Conservation (phyloP, 371 early-diverging fungal species). For the Smittium culicis region DNA sequence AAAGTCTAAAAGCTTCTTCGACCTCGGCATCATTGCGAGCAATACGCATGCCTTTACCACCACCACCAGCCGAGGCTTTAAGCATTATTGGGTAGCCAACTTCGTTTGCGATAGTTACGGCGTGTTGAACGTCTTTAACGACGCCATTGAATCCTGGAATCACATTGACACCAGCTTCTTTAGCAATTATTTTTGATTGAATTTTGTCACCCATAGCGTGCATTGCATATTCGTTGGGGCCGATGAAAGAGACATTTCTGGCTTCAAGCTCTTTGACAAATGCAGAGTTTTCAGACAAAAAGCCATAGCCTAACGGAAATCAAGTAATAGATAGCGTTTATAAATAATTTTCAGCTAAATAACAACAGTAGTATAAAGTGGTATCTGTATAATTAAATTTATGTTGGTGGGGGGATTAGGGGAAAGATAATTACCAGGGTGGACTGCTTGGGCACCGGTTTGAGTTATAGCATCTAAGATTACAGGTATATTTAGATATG, state of each 20-base stretch:
- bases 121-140: slow-evolving; percentile 60
- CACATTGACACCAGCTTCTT: slow-evolving; percentile 72
- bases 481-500: slow-evolving; percentile 71
- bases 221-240: slow-evolving; percentile 85
- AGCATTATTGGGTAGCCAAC: slow-evolving; percentile 88
- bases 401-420: too few relatives aligned
- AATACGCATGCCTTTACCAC: slow-evolving; percentile 95
- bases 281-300: slow-evolving; percentile 87
- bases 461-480: slow-evolving; percentile 69
- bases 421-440: slow-evolving; percentile 49
- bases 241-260: slow-evolving; percentile 68
- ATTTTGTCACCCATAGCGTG: slow-evolving; percentile 90
- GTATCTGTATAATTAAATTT: background rate
- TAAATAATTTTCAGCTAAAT: too few relatives aligned
- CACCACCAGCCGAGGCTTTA: slow-evolving; percentile 93
- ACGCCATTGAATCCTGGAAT: slow-evolving; percentile 92
- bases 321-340: too few relatives aligned
- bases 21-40: slow-evolving; percentile 34
- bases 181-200: slow-evolving; percentile 84
- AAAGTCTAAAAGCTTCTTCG: slow-evolving; percentile 64
- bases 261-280: slow-evolving; percentile 67
- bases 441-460: slow-evolving; percentile 84
- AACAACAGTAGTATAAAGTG: background rate
- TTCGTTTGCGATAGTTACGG: slow-evolving; percentile 58
- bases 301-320: slow-evolving; percentile 58